A percentile compares a stretch with the other conserved stretches of the same genome.
phyloP scores from a whole-genome alignment of 2,329 filamentous ascomycete genomes.

The Trichoderma breve region DNA sequence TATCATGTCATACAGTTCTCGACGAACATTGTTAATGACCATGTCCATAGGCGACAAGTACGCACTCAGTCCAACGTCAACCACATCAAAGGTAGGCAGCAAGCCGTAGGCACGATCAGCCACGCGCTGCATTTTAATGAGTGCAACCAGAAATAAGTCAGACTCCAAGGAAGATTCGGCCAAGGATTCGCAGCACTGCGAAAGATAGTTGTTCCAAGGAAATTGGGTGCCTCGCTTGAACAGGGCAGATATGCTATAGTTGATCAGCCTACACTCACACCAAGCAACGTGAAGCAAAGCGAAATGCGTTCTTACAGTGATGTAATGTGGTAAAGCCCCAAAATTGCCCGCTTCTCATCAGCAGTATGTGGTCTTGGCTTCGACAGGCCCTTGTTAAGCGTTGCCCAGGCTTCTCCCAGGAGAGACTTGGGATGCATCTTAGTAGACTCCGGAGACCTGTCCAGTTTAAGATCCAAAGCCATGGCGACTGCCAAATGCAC shows the following conservation, averaged over 20 bases:
- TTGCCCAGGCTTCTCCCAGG: constrained; percentile 34
- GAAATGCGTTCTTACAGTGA: constrained; percentile 29
- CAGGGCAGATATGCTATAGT: constrained; percentile 27
- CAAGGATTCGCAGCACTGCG: constrained; percentile 35
- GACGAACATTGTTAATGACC: constrained; percentile 33
- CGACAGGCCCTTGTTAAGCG: constrained; percentile 23
- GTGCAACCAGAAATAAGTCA: constrained; percentile 33
- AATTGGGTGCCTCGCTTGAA: constrained; percentile 36
- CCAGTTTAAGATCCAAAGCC: constrained; percentile 39
- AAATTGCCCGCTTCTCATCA: constrained; percentile 40
- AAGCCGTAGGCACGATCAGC: constrained; percentile 31
- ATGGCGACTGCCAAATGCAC: constrained; percentile 41
- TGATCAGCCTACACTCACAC: not conserved
- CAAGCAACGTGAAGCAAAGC: not conserved
- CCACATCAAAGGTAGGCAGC: constrained; percentile 26
- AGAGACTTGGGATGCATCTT: constrained; percentile 30
- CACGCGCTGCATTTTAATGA: constrained; percentile 37
- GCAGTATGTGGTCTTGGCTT: constrained; percentile 28
- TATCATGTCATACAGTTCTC: constrained; percentile 34
- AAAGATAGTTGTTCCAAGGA: constrained; percentile 35
- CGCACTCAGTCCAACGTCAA: not conserved
- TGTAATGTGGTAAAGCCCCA: constrained; percentile 41
- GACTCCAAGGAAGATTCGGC: constrained; percentile 31
- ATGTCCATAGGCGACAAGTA: constrained; percentile 33
- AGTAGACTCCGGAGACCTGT: constrained; percentile 29